These are phyloP conservation scores for Taiwanofungus camphoratus DNA, from an alignment of 1,284 basidiomycete species.

Conservation along the genomic window DNA sequence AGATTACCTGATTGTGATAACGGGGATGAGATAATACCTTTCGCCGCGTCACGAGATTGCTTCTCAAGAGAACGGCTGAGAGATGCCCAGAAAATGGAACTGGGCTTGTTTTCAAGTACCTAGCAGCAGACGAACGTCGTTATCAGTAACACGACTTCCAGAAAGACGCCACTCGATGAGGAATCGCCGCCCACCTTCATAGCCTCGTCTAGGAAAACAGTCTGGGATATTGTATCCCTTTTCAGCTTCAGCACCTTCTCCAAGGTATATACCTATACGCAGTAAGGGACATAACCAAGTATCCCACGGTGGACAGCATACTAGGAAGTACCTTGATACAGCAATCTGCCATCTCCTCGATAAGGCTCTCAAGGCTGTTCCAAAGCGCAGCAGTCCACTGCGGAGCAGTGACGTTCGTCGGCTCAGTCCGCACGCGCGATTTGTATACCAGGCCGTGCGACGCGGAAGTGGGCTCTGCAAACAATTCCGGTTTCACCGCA, in stretches of 20 bases:
- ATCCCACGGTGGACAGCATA: background rate
- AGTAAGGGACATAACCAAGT: background rate
- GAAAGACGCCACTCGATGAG: background rate
- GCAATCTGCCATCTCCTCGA: conserved; percentile 86
- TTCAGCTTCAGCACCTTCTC: conserved; percentile 92
- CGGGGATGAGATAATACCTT: conserved; percentile 42
- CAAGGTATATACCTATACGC: conserved; percentile 77
- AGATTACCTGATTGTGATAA: background rate
- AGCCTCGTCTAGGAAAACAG: conserved; percentile 84
- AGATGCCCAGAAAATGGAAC: conserved; percentile 86
- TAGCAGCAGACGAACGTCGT: background rate
- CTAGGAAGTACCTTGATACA: conserved; percentile 71
- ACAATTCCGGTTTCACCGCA: background rate
- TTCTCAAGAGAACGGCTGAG: conserved; percentile 77
- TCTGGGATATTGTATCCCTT: conserved; percentile 72
- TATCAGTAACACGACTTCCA: background rate
- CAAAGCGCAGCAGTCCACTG: conserved; percentile 83
- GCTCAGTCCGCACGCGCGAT: conserved; percentile 79
- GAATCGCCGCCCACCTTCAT: conserved; percentile 59
- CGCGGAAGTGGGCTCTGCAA: conserved; percentile 35
- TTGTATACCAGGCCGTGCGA: conserved; percentile 55
- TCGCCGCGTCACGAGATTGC: conserved; percentile 69
- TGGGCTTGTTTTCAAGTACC: conserved; percentile 87
- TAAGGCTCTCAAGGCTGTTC: conserved; percentile 74
- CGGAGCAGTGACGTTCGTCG: conserved; percentile 74